A percentile compares a stretch with the other conserved stretches of the same genome.
These are phyloP conservation scores for Candida golubevii DNA, from an alignment of 805 yeast genomes.

Conservation along the genomic window DNA sequence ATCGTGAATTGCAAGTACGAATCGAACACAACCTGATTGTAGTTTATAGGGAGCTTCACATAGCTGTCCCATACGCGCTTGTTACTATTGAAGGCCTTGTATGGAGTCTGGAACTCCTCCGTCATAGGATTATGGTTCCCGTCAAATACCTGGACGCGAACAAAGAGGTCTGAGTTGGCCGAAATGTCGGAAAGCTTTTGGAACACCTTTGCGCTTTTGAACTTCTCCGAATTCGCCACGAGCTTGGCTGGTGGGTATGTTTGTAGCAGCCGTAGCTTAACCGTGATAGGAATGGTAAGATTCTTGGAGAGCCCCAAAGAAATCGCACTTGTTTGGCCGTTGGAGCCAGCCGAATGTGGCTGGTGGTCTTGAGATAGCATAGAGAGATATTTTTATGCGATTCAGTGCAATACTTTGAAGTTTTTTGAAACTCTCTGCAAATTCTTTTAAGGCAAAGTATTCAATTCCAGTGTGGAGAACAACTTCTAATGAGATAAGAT, in stretches of 20 bases:
- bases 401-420: too few relatives aligned
- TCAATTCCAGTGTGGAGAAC: too few relatives aligned
- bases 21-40: slow-evolving; percentile 64
- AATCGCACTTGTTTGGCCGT: slow-evolving; percentile 21
- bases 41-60: slow-evolving; percentile 66
- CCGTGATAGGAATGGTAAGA: slow-evolving; percentile 27
- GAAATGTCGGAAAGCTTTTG: slow-evolving; percentile 28
- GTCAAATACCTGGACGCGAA: slow-evolving; percentile 28
- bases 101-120: slow-evolving; percentile 33
- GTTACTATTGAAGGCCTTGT: slow-evolving; percentile 29
- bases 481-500: too few relatives aligned
- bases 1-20: slow-evolving; percentile 57
- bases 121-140: slow-evolving; percentile 28
- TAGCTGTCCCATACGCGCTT: slow-evolving; percentile 65
- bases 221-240: slow-evolving; percentile 28
- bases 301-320: slow-evolving; percentile 40
- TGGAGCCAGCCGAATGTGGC: neutral
- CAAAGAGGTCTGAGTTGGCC: slow-evolving; percentile 33
- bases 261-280: slow-evolving; percentile 32
- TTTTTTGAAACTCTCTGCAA: too few relatives aligned
- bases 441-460: too few relatives aligned
- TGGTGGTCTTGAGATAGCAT: neutral
- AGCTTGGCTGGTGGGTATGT: slow-evolving; percentile 12
- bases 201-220: slow-evolving; percentile 32
- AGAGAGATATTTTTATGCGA: neutral